Percentiles rank a stretch among this genome's conserved stretches.
These are phyloP conservation scores for Rhizopogon vulgaris DNA, from an alignment of 768 basidiomycete species.

Conservation along the genomic window DNA sequence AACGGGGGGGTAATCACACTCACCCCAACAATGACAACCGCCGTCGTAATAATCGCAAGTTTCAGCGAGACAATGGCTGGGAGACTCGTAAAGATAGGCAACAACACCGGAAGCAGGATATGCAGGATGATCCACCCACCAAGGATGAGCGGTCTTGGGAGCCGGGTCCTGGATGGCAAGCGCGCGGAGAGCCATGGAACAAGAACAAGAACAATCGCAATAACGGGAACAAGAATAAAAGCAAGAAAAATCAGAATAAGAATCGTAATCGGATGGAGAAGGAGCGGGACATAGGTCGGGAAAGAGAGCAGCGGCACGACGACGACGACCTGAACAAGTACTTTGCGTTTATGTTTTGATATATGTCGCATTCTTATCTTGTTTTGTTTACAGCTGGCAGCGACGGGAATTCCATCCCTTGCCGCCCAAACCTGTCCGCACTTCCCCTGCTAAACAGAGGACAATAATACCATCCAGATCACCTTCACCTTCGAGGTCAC, in stretches of 20 bases:
- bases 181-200: conserved; percentile 31
- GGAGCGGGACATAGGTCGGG: conserved; percentile 22
- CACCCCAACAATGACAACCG: conserved; percentile 24
- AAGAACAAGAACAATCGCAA: conserved; percentile 31
- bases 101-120: conserved; percentile 21
- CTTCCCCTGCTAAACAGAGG: conserved; percentile 32
- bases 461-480: conserved; percentile 19
- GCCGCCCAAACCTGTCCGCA: conserved; percentile 32
- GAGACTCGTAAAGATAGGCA: conserved; percentile 38
- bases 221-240: conserved; percentile 32
- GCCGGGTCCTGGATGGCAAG: conserved; percentile 64
- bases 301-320: conserved; percentile 43
- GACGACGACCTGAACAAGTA: conserved; percentile 71
- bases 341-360: conserved; percentile 7
- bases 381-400: conserved; percentile 49
- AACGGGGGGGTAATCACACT: conserved; percentile 23
- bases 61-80: conserved; percentile 41
- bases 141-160: conserved; percentile 64
- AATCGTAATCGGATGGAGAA: conserved; percentile 27
- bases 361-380: conserved; percentile 6
- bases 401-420: conserved; percentile 45
- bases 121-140: conserved; percentile 7
- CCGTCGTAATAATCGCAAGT: conserved; percentile 15
- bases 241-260: conserved; percentile 29
- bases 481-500: conserved; percentile 35